Conservation (phyloP, 1,284 basidiomycete genomes). For the Ceratobasidium sp. region DNA sequence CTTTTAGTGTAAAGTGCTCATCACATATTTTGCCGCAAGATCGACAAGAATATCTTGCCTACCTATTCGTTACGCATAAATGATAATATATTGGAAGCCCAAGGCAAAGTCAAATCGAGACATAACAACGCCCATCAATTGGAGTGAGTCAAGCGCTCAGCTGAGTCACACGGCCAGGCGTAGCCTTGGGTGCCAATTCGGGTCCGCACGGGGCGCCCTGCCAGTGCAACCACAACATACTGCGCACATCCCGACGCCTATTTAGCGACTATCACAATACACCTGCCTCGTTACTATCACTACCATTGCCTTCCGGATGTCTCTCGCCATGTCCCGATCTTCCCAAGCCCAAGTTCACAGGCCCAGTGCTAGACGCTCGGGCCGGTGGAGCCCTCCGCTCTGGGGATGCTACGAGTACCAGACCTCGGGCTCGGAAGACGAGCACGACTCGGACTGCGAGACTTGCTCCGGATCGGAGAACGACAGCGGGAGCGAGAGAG, state of each 20-base stretch:
- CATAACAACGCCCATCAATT: no score
- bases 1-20: not conserved
- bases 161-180: slow-evolving; percentile 20
- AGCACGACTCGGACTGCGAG: slow-evolving; percentile 34
- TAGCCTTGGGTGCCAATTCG: slow-evolving; percentile 3
- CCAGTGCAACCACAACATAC: slow-evolving; percentile 23
- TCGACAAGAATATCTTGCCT: no score
- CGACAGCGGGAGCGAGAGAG: slow-evolving; percentile 45
- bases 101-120: no score
- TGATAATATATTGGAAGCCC: no score
- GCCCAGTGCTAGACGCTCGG: slow-evolving; percentile 13
- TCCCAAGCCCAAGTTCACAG: slow-evolving; percentile 2
- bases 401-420: slow-evolving; percentile 37
- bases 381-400: slow-evolving; percentile 30
- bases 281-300: not conserved
- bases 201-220: slow-evolving; percentile 19
- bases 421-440: slow-evolving; percentile 16
- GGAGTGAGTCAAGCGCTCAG: slow-evolving; percentile 20
- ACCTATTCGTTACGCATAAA: no score
- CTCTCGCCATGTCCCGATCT: slow-evolving; percentile 4
- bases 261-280: no score
- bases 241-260: slow-evolving; percentile 11
- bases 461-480: slow-evolving; percentile 46
- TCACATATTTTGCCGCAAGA: not conserved
- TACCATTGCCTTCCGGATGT: not conserved